A percentile compares a stretch with the other conserved stretches of the same genome.
Evolutionary conservation across 2,329 filamentous ascomycete species (phyloP).

Genomic region (Cladobotryum mycophilum): DNA sequence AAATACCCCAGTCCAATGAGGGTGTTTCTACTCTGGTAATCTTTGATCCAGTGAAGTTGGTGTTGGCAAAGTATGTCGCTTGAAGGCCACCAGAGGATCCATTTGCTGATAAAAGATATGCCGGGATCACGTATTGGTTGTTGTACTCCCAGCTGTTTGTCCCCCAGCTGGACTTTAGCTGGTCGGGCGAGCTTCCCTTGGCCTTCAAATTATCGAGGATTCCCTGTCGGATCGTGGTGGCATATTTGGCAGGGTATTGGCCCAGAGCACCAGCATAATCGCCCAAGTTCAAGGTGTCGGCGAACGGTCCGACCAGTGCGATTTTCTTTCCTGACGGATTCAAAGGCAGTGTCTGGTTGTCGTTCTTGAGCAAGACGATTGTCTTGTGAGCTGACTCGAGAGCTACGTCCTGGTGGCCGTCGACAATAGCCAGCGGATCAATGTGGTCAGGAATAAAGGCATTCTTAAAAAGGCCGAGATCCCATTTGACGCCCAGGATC

Average conservation of each 20-base stretch:
- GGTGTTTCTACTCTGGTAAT: slow-evolving; percentile 1
- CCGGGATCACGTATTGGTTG: slow-evolving; percentile 8
- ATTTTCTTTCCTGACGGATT: slow-evolving; percentile 1
- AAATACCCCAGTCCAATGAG: slow-evolving; percentile 8
- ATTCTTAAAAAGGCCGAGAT: slow-evolving; percentile 10
- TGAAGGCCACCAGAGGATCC: slow-evolving; percentile 1
- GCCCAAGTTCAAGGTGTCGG: slow-evolving; percentile 5
- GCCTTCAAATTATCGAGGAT: slow-evolving; percentile 1
- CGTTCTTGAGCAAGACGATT: slow-evolving; percentile 9
- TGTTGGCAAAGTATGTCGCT: slow-evolving; percentile 6
- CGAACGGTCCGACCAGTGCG: slow-evolving; percentile 7
- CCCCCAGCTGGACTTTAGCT: slow-evolving; percentile 6
- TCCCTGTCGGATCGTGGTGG: slow-evolving; percentile 1
- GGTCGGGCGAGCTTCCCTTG: background rate
- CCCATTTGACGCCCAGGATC: slow-evolving; percentile 9
- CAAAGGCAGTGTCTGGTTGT: slow-evolving; percentile 7
- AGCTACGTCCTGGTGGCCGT: slow-evolving; percentile 5
- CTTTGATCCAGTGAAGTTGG: slow-evolving; percentile 1
- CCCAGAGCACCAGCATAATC: slow-evolving; percentile 9
- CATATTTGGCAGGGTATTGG: slow-evolving; percentile 6
- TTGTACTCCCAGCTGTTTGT: slow-evolving; percentile 11
- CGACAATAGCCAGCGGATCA: slow-evolving; percentile 8
- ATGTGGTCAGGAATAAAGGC: slow-evolving; percentile 5
- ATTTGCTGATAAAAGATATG: slow-evolving; percentile 5
- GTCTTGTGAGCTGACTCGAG: slow-evolving; percentile 10